A percentile compares a stretch with the other conserved stretches of the same genome.
Conservation (phyloP, 805 yeast species). For the Ogataea nitratoaversa region DNA sequence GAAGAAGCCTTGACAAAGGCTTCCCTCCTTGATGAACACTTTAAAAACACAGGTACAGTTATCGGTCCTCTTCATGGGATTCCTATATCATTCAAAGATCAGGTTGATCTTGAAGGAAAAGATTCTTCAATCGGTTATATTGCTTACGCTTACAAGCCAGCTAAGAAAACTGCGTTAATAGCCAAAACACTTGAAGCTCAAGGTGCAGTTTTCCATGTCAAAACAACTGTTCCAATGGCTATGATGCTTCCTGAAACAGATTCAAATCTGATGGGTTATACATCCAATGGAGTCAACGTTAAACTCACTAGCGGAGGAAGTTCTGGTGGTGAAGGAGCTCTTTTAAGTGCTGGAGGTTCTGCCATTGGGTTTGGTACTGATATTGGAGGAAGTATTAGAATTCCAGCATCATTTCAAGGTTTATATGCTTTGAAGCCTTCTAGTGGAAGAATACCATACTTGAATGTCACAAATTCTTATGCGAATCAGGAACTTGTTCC, state of each 20-base stretch:
- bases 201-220: constrained; percentile 52
- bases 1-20: constrained; percentile 48
- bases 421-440: constrained; percentile 47
- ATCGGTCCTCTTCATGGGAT: constrained; percentile 61
- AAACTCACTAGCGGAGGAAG: constrained; percentile 50
- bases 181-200: constrained; percentile 42
- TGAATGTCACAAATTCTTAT: constrained; percentile 35
- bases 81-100: constrained; percentile 61
- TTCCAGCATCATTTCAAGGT: constrained; percentile 52
- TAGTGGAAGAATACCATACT: constrained; percentile 42
- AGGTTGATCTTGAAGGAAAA: constrained; percentile 44
- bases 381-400: constrained; percentile 53
- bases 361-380: constrained; percentile 42
- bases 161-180: constrained; percentile 35
- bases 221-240: constrained; percentile 54
- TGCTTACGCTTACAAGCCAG: constrained; percentile 36
- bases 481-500: constrained; percentile 51
- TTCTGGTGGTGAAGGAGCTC: constrained; percentile 49
- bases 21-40: constrained; percentile 47
- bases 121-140: constrained; percentile 52
- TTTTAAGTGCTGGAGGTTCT: constrained; percentile 43
- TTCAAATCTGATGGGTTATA: constrained; percentile 50
- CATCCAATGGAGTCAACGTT: constrained; percentile 46
- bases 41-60: constrained; percentile 39
- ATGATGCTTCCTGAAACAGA: constrained; percentile 53